Evolutionary conservation across 2,329 filamentous ascomycete species (phyloP).

Genomic region (Parascedosporium putredinis): DNA sequence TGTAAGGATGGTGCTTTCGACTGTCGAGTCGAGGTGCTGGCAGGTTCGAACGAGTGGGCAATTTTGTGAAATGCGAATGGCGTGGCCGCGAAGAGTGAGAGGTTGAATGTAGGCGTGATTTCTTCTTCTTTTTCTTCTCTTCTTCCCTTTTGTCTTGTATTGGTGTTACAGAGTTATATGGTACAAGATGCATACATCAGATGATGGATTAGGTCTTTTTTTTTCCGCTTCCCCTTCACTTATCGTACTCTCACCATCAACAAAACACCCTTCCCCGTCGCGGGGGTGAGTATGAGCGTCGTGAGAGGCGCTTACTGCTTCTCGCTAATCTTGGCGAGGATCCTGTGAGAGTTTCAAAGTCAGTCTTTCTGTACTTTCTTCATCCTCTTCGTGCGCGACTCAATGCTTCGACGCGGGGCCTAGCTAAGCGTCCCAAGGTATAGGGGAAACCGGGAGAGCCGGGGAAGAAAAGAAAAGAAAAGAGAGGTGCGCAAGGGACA

Average conservation of each 20-base stretch:
- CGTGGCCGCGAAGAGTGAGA: too few species aligned
- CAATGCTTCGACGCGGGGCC: too few species aligned
- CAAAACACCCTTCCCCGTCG: too few species aligned
- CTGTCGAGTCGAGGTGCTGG: too few species aligned
- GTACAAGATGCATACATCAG: neutral
- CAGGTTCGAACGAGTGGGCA: too few species aligned
- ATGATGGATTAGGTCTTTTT: neutral
- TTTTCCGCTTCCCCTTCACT: neutral
- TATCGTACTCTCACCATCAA: too few species aligned
- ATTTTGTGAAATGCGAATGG: too few species aligned
- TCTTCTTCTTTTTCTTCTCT: neutral
- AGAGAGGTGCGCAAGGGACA: slow-evolving; percentile 18
- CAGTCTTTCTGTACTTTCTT: neutral
- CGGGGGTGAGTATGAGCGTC: neutral
- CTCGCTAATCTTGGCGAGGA: slow-evolving; percentile 98
- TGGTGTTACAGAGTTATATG: neutral
- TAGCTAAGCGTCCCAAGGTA: too few species aligned
- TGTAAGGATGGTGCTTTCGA: too few species aligned
- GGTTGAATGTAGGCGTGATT: neutral
- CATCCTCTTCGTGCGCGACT: too few species aligned
- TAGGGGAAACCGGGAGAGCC: too few species aligned
- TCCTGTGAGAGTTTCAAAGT: slow-evolving; percentile 42
- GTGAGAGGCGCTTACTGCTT: slow-evolving; percentile 28
- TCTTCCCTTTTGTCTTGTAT: neutral
- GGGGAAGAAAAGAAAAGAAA: neutral